Conservation (phyloP, 129 eudicot species). For the Pseudognaphalium luteoalbum region DNA sequence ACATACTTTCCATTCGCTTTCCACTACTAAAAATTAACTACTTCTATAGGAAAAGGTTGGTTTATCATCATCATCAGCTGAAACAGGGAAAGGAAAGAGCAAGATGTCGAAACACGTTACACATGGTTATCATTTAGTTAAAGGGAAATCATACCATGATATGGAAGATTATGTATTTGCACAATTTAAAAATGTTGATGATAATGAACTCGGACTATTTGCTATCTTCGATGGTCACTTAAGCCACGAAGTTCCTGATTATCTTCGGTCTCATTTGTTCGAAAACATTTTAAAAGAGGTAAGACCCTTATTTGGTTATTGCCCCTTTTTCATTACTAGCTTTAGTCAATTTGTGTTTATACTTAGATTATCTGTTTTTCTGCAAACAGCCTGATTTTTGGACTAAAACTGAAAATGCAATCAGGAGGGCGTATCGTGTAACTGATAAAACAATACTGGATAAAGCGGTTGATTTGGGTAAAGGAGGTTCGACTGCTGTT, state of each 20-base stretch:
- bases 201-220: slow-evolving; percentile 76
- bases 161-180: slow-evolving; percentile 94
- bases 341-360: background rate
- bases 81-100: slow-evolving; percentile 68
- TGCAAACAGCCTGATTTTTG: slow-evolving; percentile 76
- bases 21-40: background rate
- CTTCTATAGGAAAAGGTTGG: slow-evolving; percentile 75
- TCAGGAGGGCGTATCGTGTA: slow-evolving; percentile 61
- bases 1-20: slow-evolving; percentile 2
- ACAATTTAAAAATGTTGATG: slow-evolving; percentile 56
- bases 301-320: slow-evolving; percentile 1
- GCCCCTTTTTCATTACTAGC: background rate
- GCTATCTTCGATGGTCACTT: slow-evolving; percentile 89
- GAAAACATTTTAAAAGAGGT: slow-evolving; percentile 83
- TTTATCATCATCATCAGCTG: slow-evolving; percentile 46
- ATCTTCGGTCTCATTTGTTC: slow-evolving; percentile 66
- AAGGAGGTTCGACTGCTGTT: slow-evolving; percentile 97
- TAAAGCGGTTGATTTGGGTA: slow-evolving; percentile 63
- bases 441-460: slow-evolving; percentile 78
- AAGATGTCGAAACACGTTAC: slow-evolving; percentile 60
- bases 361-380: background rate
- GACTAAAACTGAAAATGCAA: slow-evolving; percentile 63
- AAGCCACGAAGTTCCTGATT: slow-evolving; percentile 87
- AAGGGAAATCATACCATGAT: slow-evolving; percentile 88
- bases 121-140: slow-evolving; percentile 77